Evolutionary conservation across 352 stramenopile species (phyloP), one percentile per base, ranked within the genome.

Genomic region (Phytopythium litorale): DNA sequence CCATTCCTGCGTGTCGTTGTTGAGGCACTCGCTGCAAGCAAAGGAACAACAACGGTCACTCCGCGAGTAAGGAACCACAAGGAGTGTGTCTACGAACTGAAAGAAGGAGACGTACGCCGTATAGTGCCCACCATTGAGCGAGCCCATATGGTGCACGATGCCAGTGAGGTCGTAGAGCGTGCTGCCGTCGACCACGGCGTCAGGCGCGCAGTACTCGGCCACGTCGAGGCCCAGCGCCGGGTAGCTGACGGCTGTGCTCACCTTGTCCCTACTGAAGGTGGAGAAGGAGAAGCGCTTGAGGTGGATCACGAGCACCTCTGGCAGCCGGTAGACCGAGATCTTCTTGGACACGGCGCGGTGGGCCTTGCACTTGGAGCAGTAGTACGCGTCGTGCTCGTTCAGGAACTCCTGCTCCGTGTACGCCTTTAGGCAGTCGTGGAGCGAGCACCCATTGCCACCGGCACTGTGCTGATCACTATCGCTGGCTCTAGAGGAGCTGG

Each of bases 261-360:
- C 76, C 56, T 96, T 96, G 67, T 91, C 80, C 35, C 84, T 70
- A 55, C 81, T 90, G 55, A 87, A 84, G 2, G 72, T 88, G 21
- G 80, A 94, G 66, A 83, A 93, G 38, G 77, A 83, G 51, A 97
- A 97, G 2, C 90, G 85, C 70, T 97, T 97, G 38, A 97, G 76
- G 62, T 97, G 91, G 30, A 97, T 40, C 32, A 97, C 81, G 38
- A 97, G 76, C 33, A 97, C 75, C n/a, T 84, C 70, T 9, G 91
- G 91, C 7, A 88, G 65, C 13, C 84, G 77, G 58, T 92, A 90
- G 38, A 94, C 64, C 52, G 76, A 84, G 48, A 94, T 92, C 56
- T 87, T 86, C 67, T 94, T 94, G 45, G 73, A 64, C 45, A 84
- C 81, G 4, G 75, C 75, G 33, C 81, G 78, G 62, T 91, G 83